These are phyloP conservation scores for Oropetium thomaeum DNA, from an alignment of 176 grass and related monocot species.

Conservation along the genomic window DNA sequence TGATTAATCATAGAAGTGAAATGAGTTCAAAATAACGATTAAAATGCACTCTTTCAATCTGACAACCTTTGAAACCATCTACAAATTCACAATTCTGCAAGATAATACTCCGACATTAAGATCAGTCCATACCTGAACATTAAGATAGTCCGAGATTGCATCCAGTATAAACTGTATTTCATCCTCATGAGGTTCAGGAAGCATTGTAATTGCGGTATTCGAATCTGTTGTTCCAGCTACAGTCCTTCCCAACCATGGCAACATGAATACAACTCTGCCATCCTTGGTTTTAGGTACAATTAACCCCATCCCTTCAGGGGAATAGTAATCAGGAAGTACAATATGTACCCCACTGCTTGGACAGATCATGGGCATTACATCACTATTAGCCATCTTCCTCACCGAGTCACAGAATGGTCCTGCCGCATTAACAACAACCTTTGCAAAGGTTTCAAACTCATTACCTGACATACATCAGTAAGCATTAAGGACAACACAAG, in stretches of 20 bases:
- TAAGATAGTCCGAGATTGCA: constrained; percentile 90
- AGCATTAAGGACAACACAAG: constrained; percentile 13
- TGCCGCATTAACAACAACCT: constrained; percentile 80
- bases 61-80: neutral
- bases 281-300: constrained; percentile 99
- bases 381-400: constrained; percentile 80
- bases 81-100: neutral
- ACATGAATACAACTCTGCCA: constrained; percentile 94
- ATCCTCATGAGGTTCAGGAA: constrained; percentile 98
- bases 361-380: constrained; percentile 65
- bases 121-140: constrained; percentile 75
- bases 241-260: constrained; percentile 93
- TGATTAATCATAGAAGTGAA: neutral
- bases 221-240: constrained; percentile 88
- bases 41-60: neutral
- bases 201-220: constrained; percentile 74
- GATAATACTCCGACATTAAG: no score
- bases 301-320: constrained; percentile 83
- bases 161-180: constrained; percentile 99
- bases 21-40: neutral
- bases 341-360: constrained; percentile 91
- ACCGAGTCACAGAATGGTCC: constrained; percentile 90
- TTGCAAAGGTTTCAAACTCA: constrained; percentile 79
- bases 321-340: constrained; percentile 97
- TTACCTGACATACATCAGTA: constrained; percentile 52